Evolutionary conservation across 2,329 filamentous ascomycete genomes (phyloP).

Genomic region (Sclerotinia sclerotiorum): DNA sequence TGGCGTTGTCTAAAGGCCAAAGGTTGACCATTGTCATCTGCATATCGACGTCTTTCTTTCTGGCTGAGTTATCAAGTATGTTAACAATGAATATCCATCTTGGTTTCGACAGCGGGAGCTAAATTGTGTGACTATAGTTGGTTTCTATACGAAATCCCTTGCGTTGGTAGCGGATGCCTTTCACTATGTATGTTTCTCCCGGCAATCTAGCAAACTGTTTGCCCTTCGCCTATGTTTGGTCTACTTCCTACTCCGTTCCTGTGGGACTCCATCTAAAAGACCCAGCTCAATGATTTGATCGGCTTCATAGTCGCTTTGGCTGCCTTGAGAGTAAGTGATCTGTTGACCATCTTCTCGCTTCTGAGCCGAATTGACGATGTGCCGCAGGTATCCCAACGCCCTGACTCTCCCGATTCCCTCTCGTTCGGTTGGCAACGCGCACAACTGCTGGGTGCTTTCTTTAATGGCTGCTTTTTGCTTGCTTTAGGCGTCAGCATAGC

Average conservation of each 20-base stretch:
- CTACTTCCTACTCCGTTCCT: not conserved
- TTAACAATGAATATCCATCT: conserved; percentile 5
- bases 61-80: conserved; percentile 48
- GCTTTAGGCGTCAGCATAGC: conserved; percentile 71
- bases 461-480: conserved; percentile 74
- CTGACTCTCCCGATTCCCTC: conserved; percentile 56
- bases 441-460: conserved; percentile 72
- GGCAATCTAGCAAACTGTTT: conserved; percentile 7
- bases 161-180: conserved; percentile 76
- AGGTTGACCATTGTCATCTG: conserved; percentile 44
- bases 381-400: conserved; percentile 57
- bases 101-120: conserved; percentile 6
- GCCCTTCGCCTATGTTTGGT: conserved; percentile 2
- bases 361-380: conserved; percentile 5
- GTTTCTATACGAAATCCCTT: conserved; percentile 69
- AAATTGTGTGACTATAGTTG: conserved; percentile 46
- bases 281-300: conserved; percentile 68
- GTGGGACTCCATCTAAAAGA: conserved; percentile 13
- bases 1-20: conserved; percentile 22
- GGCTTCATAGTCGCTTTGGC: conserved; percentile 66
- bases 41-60: conserved; percentile 49
- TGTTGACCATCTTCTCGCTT: conserved; percentile 5
- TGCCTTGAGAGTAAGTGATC: conserved; percentile 55
- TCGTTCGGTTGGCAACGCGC: conserved; percentile 78
- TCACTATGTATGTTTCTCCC: conserved; percentile 60